phyloP scores from a whole-genome alignment of 83 land plant genomes.

The Larix sibirica region DNA sequence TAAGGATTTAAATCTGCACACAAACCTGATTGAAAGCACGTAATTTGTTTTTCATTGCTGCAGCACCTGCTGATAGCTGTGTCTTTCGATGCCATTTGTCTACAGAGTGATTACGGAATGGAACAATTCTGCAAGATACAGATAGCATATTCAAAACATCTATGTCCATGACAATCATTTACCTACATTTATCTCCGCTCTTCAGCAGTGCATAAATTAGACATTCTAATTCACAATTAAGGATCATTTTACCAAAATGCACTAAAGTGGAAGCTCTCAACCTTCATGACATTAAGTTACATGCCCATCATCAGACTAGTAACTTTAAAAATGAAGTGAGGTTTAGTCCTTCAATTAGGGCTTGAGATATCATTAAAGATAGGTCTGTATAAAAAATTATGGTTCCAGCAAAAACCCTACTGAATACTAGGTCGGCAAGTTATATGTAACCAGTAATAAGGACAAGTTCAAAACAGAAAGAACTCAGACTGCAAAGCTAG shows the following conservation, averaged over 20 bases:
- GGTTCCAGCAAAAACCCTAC: no score
- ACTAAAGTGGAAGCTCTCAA: not conserved
- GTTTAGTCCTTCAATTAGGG: no score
- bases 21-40: constrained; percentile 94
- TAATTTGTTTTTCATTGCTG: constrained; percentile 75
- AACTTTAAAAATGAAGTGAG: no score
- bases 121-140: constrained; percentile 43
- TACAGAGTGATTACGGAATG: constrained; percentile 59
- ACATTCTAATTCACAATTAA: not conserved
- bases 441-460: no score
- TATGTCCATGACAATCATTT: not conserved
- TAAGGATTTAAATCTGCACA: not conserved
- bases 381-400: no score
- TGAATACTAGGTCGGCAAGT: no score
- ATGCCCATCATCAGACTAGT: not conserved
- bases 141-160: not conserved
- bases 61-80: constrained; percentile 86
- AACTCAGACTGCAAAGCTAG: no score
- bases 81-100: constrained; percentile 83
- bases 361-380: no score
- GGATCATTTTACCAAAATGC: not conserved
- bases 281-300: not conserved
- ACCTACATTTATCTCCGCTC: not conserved
- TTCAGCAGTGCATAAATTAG: not conserved
- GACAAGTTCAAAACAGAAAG: no score